A percentile compares a stretch with the other conserved stretches of the same genome.
These are phyloP conservation scores for Ceratocystis albifundus DNA, from an alignment of 2,329 filamentous ascomycete genomes.

Conservation along the genomic window DNA sequence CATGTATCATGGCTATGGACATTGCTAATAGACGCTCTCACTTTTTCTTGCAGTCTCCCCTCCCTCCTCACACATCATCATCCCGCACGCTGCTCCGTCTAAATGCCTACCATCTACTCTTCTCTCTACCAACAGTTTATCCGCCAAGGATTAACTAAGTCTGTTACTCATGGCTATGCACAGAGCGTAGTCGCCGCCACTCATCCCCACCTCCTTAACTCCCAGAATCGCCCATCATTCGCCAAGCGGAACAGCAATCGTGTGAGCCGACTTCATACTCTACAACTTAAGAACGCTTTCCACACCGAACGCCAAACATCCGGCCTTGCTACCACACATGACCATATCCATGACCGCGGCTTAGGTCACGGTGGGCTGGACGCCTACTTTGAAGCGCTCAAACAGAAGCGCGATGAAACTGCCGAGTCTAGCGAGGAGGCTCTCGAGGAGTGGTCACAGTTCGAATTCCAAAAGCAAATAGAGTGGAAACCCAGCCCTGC, in stretches of 20 bases:
- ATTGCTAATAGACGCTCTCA: slow-evolving; percentile 7
- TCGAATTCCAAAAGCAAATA: slow-evolving; percentile 76
- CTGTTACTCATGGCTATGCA: slow-evolving; percentile 94
- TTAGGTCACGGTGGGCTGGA: slow-evolving; percentile 56
- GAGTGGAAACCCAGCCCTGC: slow-evolving; percentile 66
- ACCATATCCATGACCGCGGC: slow-evolving; percentile 42
- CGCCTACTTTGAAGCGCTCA: slow-evolving; percentile 84
- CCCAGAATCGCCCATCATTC: slow-evolving; percentile 54
- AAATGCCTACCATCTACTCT: slow-evolving; percentile 74
- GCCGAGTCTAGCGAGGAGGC: slow-evolving; percentile 36
- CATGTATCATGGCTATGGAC: too few relatives aligned
- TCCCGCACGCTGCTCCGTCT: slow-evolving; percentile 46
- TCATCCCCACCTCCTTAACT: slow-evolving; percentile 65
- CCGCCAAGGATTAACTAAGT: slow-evolving; percentile 89
- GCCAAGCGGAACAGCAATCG: slow-evolving; percentile 46
- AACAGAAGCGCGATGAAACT: slow-evolving; percentile 59
- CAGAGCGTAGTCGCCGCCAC: slow-evolving; percentile 94
- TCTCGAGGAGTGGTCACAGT: slow-evolving; percentile 81
- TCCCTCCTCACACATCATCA: too few relatives aligned
- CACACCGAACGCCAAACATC: slow-evolving; percentile 45
- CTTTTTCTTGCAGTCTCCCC: slow-evolving; percentile 31
- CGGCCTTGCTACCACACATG: slow-evolving; percentile 38
- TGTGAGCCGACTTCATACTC: slow-evolving; percentile 42
- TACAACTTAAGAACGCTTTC: slow-evolving; percentile 64
- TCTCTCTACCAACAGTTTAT: slow-evolving; percentile 69